Evolutionary conservation across 2,329 filamentous ascomycete species (phyloP).

Genomic region (Penicillium sumatraense): DNA sequence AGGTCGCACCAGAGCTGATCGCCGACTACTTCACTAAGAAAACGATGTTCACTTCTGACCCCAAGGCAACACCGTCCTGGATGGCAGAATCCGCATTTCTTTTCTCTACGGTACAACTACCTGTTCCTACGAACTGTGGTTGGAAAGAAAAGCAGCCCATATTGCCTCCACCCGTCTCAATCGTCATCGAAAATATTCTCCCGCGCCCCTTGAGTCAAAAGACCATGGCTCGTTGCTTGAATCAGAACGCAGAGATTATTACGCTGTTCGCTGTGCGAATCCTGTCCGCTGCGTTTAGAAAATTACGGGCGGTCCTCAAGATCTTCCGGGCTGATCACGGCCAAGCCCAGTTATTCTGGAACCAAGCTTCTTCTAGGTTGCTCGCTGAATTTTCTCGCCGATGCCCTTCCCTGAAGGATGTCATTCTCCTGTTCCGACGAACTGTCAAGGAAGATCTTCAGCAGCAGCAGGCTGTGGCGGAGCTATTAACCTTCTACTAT

Average conservation of each 20-base stretch:
- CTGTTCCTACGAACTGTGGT: constrained; percentile 74
- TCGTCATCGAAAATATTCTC: constrained; percentile 83
- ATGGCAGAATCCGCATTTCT: constrained; percentile 90
- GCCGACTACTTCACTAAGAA: constrained; percentile 85
- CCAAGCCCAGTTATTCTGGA: constrained; percentile 63
- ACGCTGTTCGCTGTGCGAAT: constrained; percentile 84
- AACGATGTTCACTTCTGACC: constrained; percentile 81
- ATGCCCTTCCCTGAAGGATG: constrained; percentile 80
- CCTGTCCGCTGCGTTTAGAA: constrained; percentile 76
- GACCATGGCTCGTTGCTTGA: constrained; percentile 76
- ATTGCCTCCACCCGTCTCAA: constrained; percentile 75
- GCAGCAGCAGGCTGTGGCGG: constrained; percentile 77
- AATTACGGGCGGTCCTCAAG: constrained; percentile 68
- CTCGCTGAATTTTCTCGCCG: constrained; percentile 75
- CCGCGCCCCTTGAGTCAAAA: constrained; percentile 82
- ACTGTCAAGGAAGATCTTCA: constrained; percentile 71
- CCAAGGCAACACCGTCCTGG: constrained; percentile 92
- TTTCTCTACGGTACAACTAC: constrained; percentile 77
- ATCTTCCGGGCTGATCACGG: constrained; percentile 60
- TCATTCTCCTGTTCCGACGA: constrained; percentile 74
- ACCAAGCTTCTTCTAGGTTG: constrained; percentile 69
- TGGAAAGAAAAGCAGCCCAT: constrained; percentile 64
- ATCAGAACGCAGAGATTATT: constrained; percentile 76
- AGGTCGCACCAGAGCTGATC: constrained; percentile 80
- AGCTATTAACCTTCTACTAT: constrained; percentile 82